phyloP scores from a whole-genome alignment of 352 stramenopile genomes.

The Globisporangium acanthophoron region DNA sequence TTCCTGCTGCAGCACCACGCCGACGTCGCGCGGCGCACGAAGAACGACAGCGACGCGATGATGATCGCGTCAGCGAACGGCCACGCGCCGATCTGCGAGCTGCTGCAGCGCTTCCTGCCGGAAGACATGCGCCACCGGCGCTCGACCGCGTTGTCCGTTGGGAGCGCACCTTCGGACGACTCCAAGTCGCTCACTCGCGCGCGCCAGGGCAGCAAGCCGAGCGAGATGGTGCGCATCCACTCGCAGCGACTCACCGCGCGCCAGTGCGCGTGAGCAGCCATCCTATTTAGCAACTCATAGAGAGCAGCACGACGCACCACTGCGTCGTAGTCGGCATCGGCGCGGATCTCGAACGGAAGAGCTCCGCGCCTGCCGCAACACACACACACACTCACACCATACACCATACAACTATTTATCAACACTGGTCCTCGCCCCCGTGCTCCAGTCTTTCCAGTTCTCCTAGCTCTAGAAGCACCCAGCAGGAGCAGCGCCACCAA shows the following conservation, averaged over 20 bases:
- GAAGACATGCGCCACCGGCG: slow-evolving; percentile 8
- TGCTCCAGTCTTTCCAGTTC: neutral
- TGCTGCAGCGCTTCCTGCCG: slow-evolving; percentile 48
- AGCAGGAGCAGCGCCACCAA: too few relatives aligned
- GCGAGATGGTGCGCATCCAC: slow-evolving; percentile 33
- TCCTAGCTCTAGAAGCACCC: too few relatives aligned
- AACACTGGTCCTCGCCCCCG: neutral
- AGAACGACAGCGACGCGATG: slow-evolving; percentile 70
- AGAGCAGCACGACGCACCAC: neutral
- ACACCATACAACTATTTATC: slow-evolving; percentile 1
- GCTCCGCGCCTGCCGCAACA: neutral
- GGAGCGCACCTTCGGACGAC: slow-evolving; percentile 5
- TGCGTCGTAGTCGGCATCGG: neutral
- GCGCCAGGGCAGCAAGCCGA: slow-evolving; percentile 27
- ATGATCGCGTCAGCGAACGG: slow-evolving; percentile 70
- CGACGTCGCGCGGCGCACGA: slow-evolving; percentile 61
- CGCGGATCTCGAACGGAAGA: slow-evolving; percentile 12
- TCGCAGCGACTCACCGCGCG: slow-evolving; percentile 25
- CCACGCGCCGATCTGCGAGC: slow-evolving; percentile 53
- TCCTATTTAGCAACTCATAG: slow-evolving; percentile 2
- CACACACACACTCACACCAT: too few relatives aligned
- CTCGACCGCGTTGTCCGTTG: slow-evolving; percentile 10
- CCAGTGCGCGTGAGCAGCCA: slow-evolving; percentile 11
- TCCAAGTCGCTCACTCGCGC: slow-evolving; percentile 21
- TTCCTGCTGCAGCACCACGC: slow-evolving; percentile 61